These are phyloP conservation scores for Fusarium staphyleae DNA, from an alignment of 2,329 filamentous ascomycete genomes.

Conservation along the genomic window DNA sequence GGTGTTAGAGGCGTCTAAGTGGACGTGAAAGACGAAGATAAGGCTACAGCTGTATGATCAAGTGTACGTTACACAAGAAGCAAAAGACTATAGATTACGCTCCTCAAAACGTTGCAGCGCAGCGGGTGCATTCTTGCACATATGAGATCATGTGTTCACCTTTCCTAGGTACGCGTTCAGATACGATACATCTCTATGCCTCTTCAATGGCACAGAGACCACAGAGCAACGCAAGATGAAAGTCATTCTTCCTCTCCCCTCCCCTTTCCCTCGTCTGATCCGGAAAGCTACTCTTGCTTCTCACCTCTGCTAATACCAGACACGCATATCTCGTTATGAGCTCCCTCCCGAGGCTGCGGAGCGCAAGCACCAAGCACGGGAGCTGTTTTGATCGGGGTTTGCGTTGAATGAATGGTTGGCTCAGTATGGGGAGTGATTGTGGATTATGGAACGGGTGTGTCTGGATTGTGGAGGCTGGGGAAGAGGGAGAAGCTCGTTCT, in stretches of 20 bases:
- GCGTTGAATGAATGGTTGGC: conserved; percentile 2
- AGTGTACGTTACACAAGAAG: conserved; percentile 38
- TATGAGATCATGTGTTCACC: neutral
- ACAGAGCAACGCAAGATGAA: conserved; percentile 68
- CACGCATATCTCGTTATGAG: conserved; percentile 2
- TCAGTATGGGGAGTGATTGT: neutral
- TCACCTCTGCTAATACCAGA: conserved; percentile 1
- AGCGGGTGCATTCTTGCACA: conserved; percentile 10
- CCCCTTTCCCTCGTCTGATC: neutral
- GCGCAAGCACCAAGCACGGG: conserved; percentile 43
- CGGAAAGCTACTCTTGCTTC: conserved; percentile 2
- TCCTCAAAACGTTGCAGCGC: conserved; percentile 31
- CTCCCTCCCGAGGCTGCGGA: conserved; percentile 36
- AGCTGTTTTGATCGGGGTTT: conserved; percentile 3
- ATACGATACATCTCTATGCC: conserved; percentile 71
- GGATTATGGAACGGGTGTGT: conserved; percentile 31
- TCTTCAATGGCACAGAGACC: conserved; percentile 62
- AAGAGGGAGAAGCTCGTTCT: conserved; percentile 57
- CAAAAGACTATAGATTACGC: conserved; percentile 41
- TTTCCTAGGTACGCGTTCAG: conserved; percentile 57
- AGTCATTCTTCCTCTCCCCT: conserved; percentile 11
- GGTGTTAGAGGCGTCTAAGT: conserved; percentile 1
- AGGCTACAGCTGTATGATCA: conserved; percentile 36
- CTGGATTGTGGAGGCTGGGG: neutral
- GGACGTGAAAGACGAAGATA: conserved; percentile 17